phyloP scores from a whole-genome alignment of 2,329 filamentous ascomycete species.

The Tolypocladium ophioglossoides region DNA sequence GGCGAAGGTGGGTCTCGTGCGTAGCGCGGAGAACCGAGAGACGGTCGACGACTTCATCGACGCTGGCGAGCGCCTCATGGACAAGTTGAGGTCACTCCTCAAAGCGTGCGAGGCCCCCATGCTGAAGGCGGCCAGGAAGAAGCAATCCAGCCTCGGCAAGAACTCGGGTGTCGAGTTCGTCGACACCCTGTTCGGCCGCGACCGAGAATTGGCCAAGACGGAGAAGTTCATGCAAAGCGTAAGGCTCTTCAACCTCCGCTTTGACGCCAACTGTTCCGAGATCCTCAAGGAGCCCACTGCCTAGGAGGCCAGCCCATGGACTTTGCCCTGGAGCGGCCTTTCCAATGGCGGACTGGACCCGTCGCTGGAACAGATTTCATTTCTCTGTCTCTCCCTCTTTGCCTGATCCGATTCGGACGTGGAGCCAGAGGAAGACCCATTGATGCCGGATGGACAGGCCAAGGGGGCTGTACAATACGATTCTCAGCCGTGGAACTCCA shows the following conservation, averaged over 20 bases:
- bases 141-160: slow-evolving; percentile 63
- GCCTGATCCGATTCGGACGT: background rate
- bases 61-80: slow-evolving; percentile 76
- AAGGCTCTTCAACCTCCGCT: slow-evolving; percentile 82
- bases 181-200: slow-evolving; percentile 86
- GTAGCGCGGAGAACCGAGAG: slow-evolving; percentile 62
- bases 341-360: background rate
- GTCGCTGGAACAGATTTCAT: slow-evolving; percentile 1
- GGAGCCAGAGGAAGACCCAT: background rate
- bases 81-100: slow-evolving; percentile 74
- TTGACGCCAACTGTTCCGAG: slow-evolving; percentile 91
- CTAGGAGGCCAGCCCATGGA: slow-evolving; percentile 20
- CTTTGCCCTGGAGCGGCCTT: slow-evolving; percentile 4
- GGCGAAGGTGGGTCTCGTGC: slow-evolving; percentile 63
- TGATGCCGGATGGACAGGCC: slow-evolving; percentile 5
- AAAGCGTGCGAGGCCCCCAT: slow-evolving; percentile 91
- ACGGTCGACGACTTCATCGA: slow-evolving; percentile 85
- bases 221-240: slow-evolving; percentile 88
- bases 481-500: slow-evolving; percentile 1
- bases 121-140: slow-evolving; percentile 78
- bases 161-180: slow-evolving; percentile 93
- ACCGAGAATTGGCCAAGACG: slow-evolving; percentile 79
- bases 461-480: slow-evolving; percentile 5
- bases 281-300: slow-evolving; percentile 57
- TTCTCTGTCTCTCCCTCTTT: slow-evolving; percentile 7